Conservation (phyloP, 306 rosid species). For the Gastrolobium villosum region DNA sequence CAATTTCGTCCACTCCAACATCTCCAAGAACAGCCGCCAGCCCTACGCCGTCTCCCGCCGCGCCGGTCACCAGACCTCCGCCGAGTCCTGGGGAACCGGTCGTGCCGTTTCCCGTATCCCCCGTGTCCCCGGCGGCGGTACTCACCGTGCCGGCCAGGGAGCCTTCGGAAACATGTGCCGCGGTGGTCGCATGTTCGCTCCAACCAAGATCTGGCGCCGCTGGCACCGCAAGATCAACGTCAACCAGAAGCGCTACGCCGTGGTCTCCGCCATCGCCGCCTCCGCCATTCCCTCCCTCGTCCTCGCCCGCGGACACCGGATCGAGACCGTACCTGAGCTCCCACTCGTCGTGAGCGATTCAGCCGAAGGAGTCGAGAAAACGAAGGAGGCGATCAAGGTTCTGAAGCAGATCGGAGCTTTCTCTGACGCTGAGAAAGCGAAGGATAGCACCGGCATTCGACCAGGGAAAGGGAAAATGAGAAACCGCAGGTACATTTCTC, state of each 20-base stretch:
- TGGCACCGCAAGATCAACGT: constrained; percentile 91
- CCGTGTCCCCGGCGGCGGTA: constrained; percentile 92
- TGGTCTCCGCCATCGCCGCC: constrained; percentile 92
- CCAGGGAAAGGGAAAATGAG: constrained; percentile 91
- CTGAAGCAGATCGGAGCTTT: constrained; percentile 76
- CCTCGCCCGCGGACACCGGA: constrained; percentile 76
- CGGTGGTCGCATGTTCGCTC: constrained; percentile 94
- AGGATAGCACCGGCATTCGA: constrained; percentile 76
- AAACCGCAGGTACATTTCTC: constrained; percentile 77
- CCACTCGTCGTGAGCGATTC: constrained; percentile 83
- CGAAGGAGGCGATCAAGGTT: constrained; percentile 75
- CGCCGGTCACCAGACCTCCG: constrained; percentile 93
- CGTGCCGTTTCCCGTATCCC: constrained; percentile 96
- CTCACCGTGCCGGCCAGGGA: constrained; percentile 93
- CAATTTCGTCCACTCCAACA: constrained; percentile 72
- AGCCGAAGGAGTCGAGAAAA: constrained; percentile 81
- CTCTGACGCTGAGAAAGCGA: constrained; percentile 78
- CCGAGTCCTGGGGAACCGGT: constrained; percentile 94
- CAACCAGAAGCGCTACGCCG: constrained; percentile 82
- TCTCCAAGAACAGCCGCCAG: constrained; percentile 76
- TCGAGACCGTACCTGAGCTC: constrained; percentile 76
- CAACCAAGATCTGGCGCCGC: constrained; percentile 95
- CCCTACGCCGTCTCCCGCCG: constrained; percentile 80
- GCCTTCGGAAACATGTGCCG: constrained; percentile 98
- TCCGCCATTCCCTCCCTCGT: constrained; percentile 81